Conservation (phyloP, 1,284 basidiomycete species). For the Ceratobasidium sp. region DNA sequence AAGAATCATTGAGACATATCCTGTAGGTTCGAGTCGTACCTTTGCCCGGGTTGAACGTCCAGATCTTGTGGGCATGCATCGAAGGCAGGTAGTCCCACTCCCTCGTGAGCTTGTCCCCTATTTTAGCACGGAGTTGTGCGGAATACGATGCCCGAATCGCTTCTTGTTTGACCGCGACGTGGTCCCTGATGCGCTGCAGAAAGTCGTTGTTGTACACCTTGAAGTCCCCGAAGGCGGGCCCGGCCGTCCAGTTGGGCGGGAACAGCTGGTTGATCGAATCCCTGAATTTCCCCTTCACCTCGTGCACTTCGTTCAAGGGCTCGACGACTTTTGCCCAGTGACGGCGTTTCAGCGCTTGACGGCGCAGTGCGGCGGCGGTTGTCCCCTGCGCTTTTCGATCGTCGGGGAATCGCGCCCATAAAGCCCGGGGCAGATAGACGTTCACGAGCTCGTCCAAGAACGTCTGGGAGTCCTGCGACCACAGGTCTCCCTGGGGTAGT, state of each 20-base stretch:
- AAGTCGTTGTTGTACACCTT: not conserved
- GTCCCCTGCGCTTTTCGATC: not conserved
- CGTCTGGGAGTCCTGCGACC: not conserved
- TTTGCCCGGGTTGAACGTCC: not conserved
- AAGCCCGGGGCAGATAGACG: not conserved
- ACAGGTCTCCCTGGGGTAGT: too few relatives aligned
- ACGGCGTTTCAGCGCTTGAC: not conserved
- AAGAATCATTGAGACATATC: not conserved
- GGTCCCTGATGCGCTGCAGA: not conserved
- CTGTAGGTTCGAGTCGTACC: not conserved
- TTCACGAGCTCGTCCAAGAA: not conserved
- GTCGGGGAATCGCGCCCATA: not conserved
- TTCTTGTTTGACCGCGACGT: not conserved
- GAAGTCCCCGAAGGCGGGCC: not conserved
- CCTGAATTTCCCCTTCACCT: not conserved
- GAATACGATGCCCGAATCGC: not conserved
- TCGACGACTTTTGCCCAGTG: slow-evolving; percentile 5
- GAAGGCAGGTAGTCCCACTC: slow-evolving; percentile 13
- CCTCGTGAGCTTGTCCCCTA: not conserved
- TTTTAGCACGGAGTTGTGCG: not conserved
- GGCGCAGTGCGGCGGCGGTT: not conserved
- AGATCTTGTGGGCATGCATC: slow-evolving; percentile 6
- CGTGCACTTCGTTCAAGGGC: not conserved
- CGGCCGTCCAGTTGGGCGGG: not conserved
- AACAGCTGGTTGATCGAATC: not conserved